Evolutionary conservation across 75 land plant genomes (phyloP), one percentile per base, ranked within the genome.

Genomic region (Picea glauca): DNA sequence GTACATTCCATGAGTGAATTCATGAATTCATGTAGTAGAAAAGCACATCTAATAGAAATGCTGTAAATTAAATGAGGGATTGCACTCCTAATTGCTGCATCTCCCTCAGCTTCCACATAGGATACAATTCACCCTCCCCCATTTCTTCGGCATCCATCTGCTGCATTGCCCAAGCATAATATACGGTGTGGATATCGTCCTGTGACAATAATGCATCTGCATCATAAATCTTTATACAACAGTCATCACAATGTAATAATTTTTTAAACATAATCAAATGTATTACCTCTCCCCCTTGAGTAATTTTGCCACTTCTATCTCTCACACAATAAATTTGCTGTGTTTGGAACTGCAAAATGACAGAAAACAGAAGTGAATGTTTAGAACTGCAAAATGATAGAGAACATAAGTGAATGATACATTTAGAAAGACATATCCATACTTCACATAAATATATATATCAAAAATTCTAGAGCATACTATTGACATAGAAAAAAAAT

Each of bases 121-220:
- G 85, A 72, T 83, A 87, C 38, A 86, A 15, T 13, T 88, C 93
- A 26, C 79, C 89, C 57, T 85, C 91, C 50, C 85, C 89, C 62
- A 84, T 76, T 62, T 96, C 99, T 72, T 92, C 98, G 15, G 83
- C 75, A 78, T 86, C 83, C 54, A 90, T 72, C 83, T 81, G 89
- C 62, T 94, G 99, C 99, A 96, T 96, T 1, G 98, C 99, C 99
- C 99, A 96, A 59, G 94, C 94, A 87, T 96, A 92, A 60, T 85
- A 85, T 0, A 96, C 90, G 0, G 99, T 96, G 62, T 92, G 98
- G 31, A 96, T 96, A 31, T 96, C 90, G 72, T 96, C 99, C 99
- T 95, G 77, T 20, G 60, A 78, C 30, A 31, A 60, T 14, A 78
- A 70, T 43, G n/a, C 78, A 75, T 31, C 20, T 60, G n/a, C n/a